These are phyloP conservation scores for Corylus americana DNA, from an alignment of 306 rosid species.

Conservation along the genomic window DNA sequence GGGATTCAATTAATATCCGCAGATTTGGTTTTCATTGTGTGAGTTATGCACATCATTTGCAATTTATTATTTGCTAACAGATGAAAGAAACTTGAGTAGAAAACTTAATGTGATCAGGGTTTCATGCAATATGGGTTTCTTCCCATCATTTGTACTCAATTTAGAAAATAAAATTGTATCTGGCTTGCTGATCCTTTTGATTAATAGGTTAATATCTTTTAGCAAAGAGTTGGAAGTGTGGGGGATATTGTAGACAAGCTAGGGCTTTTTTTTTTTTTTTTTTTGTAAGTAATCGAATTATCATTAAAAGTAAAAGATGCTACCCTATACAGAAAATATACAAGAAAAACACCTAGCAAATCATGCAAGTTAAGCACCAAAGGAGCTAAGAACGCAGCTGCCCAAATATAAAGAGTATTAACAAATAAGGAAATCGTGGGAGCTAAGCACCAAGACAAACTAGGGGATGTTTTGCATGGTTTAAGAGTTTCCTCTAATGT, in stretches of 20 bases:
- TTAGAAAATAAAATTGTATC: not conserved
- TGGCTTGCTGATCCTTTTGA: not conserved
- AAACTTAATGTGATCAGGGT: not conserved
- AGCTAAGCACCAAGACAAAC: not conserved
- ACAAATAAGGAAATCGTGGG: too few species aligned
- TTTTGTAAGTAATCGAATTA: too few species aligned
- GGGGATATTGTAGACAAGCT: not conserved
- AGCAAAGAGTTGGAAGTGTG: not conserved
- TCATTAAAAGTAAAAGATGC: too few species aligned
- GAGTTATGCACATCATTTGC: not conserved
- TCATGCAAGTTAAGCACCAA: too few species aligned
- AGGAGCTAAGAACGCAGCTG: too few species aligned
- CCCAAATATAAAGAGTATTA: too few species aligned
- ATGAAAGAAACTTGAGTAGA: not conserved
- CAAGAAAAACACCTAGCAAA: too few species aligned
- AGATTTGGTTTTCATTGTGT: not conserved
- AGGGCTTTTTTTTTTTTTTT: not conserved
- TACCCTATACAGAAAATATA: too few species aligned
- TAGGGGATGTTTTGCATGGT: not conserved
- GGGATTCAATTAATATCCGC: not conserved
- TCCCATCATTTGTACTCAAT: not conserved
- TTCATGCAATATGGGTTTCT: not conserved
- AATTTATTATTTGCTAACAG: not conserved
- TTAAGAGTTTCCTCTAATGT: not conserved
- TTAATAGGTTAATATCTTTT: not conserved